These are phyloP conservation scores for Blastocystis sp. DNA, from an alignment of 352 stramenopile genomes.

Conservation along the genomic window DNA sequence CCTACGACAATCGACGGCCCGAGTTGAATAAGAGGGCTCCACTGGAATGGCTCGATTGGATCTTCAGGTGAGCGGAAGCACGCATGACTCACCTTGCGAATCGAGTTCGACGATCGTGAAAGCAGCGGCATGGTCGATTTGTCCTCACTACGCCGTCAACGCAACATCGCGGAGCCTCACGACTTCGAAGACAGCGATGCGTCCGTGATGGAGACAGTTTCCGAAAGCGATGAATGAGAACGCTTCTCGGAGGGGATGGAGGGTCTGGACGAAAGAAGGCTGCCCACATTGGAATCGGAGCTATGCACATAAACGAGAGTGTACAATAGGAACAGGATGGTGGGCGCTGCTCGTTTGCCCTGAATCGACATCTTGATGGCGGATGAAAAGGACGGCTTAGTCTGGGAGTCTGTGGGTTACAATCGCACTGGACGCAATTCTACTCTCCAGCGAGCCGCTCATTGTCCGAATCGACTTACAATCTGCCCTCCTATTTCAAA, in stretches of 20 bases:
- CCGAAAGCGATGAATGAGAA: not conserved
- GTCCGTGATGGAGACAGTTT: too few species aligned
- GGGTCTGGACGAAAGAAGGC: not conserved
- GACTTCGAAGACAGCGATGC: not conserved
- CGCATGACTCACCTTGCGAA: not conserved
- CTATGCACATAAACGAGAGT: not conserved
- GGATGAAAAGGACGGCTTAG: not conserved
- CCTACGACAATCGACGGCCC: conserved; percentile 33
- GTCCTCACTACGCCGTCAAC: not conserved
- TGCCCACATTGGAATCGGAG: not conserved
- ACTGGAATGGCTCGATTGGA: conserved; percentile 10
- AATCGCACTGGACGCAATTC: not conserved
- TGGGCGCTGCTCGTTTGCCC: not conserved
- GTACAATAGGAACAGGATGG: not conserved
- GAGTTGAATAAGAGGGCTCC: conserved; percentile 42
- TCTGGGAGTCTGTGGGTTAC: not conserved
- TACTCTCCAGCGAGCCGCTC: not conserved
- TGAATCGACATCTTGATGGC: not conserved
- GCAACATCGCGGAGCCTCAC: not conserved
- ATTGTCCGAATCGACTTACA: not conserved
- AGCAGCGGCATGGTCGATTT: not conserved
- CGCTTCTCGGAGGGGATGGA: not conserved
- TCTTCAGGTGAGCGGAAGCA: not conserved
- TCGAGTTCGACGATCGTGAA: not conserved
- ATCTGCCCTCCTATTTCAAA: not conserved